A percentile compares a stretch with the other conserved stretches of the same genome.
phyloP scores from a whole-genome alignment of 352 stramenopile species.

The Phytophthora palmivora region DNA sequence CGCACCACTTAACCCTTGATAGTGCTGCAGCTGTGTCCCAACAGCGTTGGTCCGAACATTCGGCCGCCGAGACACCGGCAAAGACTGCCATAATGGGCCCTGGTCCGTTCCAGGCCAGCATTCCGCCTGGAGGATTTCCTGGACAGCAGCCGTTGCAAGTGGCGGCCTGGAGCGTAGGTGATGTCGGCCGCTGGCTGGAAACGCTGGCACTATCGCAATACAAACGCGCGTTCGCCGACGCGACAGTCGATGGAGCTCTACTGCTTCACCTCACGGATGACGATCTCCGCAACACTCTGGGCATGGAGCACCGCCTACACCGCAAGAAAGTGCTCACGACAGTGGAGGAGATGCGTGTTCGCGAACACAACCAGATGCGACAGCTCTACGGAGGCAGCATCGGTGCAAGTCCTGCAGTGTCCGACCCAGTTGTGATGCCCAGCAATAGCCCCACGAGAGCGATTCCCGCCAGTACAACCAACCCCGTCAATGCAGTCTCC shows the following conservation, averaged over 20 bases:
- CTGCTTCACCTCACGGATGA: conserved; percentile 91
- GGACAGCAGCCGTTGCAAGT: conserved; percentile 76
- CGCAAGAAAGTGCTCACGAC: conserved; percentile 96
- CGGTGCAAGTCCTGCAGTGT: neutral
- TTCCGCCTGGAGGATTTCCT: conserved; percentile 58
- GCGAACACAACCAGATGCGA: conserved; percentile 56
- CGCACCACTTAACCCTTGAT: conserved; percentile 92
- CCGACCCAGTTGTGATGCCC: conserved; percentile 6
- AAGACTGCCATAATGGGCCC: conserved; percentile 4
- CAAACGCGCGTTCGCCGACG: conserved; percentile 89
- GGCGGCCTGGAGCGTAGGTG: conserved; percentile 85
- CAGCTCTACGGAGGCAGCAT: conserved; percentile 44
- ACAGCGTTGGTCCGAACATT: conserved; percentile 68
- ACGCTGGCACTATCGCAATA: conserved; percentile 91
- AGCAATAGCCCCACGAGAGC: conserved; percentile 13
- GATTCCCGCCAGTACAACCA: neutral
- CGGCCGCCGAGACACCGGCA: conserved; percentile 17
- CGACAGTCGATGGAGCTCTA: conserved; percentile 89
- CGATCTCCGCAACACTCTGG: conserved; percentile 94
- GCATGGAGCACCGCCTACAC: conserved; percentile 95
- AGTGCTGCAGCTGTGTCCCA: conserved; percentile 70
- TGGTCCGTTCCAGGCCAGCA: conserved; percentile 50
- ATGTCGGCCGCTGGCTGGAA: conserved; percentile 92
- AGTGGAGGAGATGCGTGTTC: conserved; percentile 72
- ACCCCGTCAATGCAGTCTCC: neutral